Evolutionary conservation across 345 rosid species (phyloP).

Genomic region (Pugionium dolabratum): DNA sequence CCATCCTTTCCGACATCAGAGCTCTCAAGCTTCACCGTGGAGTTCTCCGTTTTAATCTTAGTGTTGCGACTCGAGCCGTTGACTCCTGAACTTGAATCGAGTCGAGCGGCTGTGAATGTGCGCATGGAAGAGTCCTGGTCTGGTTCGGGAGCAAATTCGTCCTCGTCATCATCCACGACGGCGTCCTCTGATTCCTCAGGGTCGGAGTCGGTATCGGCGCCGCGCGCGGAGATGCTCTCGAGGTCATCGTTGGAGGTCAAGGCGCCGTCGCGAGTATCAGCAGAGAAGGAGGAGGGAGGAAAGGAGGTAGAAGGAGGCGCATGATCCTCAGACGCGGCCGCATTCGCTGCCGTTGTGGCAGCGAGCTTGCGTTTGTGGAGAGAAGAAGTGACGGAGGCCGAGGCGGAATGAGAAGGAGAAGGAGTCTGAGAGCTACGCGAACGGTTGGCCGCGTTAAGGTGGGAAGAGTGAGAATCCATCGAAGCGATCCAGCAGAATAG

Average conservation of each 20-base stretch:
- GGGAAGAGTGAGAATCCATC: constrained; percentile 77
- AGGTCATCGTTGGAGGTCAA: constrained; percentile 94
- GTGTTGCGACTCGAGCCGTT: constrained; percentile 52
- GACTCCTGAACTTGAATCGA: constrained; percentile 52
- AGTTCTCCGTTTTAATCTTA: constrained; percentile 67
- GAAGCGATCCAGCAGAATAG: constrained; percentile 9
- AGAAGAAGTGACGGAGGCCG: constrained; percentile 92
- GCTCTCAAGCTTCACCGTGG: constrained; percentile 74
- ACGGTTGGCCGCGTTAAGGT: constrained; percentile 65
- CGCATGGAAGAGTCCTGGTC: constrained; percentile 85
- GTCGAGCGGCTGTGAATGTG: constrained; percentile 81
- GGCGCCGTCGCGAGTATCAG: constrained; percentile 93
- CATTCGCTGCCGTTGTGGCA: constrained; percentile 49
- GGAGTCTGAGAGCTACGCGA: constrained; percentile 89
- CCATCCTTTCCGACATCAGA: constrained; percentile 67
- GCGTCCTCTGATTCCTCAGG: constrained; percentile 86
- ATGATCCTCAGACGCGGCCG: constrained; percentile 72
- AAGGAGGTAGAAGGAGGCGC: constrained; percentile 59
- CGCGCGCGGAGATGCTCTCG: constrained; percentile 96
- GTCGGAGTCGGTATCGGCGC: constrained; percentile 73
- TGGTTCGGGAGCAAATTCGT: constrained; percentile 60
- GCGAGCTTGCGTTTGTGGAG: constrained; percentile 93
- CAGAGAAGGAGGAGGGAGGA: constrained; percentile 87
- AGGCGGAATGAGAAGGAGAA: constrained; percentile 97
- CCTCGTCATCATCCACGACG: constrained; percentile 94